Evolutionary conservation across 148 eudicot genomes (phyloP).

Genomic region (Camellia japonica): DNA sequence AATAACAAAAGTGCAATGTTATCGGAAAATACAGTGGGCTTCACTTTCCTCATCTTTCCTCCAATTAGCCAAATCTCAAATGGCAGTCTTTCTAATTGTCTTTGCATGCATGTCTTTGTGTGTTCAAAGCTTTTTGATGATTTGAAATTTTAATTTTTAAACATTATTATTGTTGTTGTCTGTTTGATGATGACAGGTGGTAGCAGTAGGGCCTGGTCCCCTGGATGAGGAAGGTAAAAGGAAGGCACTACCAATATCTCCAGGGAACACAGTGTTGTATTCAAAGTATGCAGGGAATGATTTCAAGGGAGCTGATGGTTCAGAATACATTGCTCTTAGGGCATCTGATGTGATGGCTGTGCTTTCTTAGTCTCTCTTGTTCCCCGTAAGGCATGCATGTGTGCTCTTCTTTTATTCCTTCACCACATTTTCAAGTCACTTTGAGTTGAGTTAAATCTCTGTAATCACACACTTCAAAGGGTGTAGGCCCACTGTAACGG

Average conservation of each 20-base stretch:
- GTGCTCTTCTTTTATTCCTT: background rate
- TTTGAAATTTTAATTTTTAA: background rate
- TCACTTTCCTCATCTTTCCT: background rate
- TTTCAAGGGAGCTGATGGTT: constrained; percentile 80
- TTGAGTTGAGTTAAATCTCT: background rate
- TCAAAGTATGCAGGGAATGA: constrained; percentile 89
- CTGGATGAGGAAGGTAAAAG: constrained; percentile 78
- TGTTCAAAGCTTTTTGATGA: background rate
- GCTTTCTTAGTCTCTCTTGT: constrained; percentile 47
- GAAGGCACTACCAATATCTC: constrained; percentile 47
- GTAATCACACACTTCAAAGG: background rate
- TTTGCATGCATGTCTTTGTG: background rate
- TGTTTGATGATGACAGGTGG: constrained; percentile 42
- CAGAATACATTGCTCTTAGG: constrained; percentile 66
- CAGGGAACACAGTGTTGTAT: constrained; percentile 79
- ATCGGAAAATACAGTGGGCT: background rate
- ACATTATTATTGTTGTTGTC: background rate
- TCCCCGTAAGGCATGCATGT: background rate
- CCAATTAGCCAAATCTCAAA: background rate
- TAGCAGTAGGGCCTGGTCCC: constrained; percentile 84
- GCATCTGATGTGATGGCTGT: constrained; percentile 85
- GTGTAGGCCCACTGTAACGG: background rate
- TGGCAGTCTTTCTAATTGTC: background rate
- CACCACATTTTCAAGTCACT: background rate
- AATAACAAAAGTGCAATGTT: no score